Evolutionary conservation across 805 yeast species (phyloP).

Genomic region (Yarrowia sp.): DNA sequence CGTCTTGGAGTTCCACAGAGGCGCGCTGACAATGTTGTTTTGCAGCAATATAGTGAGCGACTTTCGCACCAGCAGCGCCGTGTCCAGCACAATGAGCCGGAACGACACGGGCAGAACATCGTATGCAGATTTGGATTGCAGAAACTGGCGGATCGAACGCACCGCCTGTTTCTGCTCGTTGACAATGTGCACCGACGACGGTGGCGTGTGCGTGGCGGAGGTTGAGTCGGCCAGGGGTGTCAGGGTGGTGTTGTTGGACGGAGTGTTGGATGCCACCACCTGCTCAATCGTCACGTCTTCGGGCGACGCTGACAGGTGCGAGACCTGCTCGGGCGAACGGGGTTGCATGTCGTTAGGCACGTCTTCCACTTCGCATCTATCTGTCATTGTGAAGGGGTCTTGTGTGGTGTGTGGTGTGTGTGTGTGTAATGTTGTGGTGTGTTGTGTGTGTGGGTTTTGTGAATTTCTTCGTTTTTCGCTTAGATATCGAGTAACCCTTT

Average conservation of each 20-base stretch:
- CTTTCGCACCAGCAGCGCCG: slow-evolving; percentile 86
- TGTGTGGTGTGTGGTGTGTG: slow-evolving; percentile 10
- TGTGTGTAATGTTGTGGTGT: neutral
- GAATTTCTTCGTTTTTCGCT: too few relatives aligned
- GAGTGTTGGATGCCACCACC: neutral
- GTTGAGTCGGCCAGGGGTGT: slow-evolving; percentile 10
- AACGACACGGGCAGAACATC: slow-evolving; percentile 97
- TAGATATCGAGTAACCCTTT: too few relatives aligned
- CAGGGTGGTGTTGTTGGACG: neutral
- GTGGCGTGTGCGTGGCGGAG: neutral
- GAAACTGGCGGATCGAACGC: slow-evolving; percentile 79
- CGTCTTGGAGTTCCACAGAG: slow-evolving; percentile 90
- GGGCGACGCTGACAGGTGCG: slow-evolving; percentile 24
- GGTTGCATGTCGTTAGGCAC: slow-evolving; percentile 35
- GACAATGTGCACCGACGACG: slow-evolving; percentile 32
- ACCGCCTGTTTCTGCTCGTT: slow-evolving; percentile 76
- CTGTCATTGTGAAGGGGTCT: slow-evolving; percentile 3
- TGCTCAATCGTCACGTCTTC: slow-evolving; percentile 31
- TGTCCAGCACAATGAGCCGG: slow-evolving; percentile 89
- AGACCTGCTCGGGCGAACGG: slow-evolving; percentile 31
- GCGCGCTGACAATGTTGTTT: slow-evolving; percentile 94
- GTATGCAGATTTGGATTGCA: slow-evolving; percentile 90
- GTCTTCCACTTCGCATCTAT: slow-evolving; percentile 30
- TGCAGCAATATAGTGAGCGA: slow-evolving; percentile 88
- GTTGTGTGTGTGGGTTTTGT: neutral